Evolutionary conservation across 495 filamentous ascomycete species (phyloP), one percentile per base, ranked within the genome.

Genomic region (Collariella sp.): DNA sequence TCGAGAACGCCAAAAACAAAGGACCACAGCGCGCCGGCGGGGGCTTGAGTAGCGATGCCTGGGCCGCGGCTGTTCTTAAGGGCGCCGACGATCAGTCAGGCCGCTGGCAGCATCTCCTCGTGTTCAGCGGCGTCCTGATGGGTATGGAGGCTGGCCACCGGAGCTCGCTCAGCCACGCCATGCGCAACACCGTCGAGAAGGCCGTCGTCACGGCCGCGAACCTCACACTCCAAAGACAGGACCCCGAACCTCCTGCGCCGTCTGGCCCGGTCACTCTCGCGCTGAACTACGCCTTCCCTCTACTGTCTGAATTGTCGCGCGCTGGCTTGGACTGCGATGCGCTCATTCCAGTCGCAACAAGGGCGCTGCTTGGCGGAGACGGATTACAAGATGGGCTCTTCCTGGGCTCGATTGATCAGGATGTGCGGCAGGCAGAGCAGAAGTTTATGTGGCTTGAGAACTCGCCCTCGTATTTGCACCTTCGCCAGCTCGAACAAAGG

Each of bases 381-480:
- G 90, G 93, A 2, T 81, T 96, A 23, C 81, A 91, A 52, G 81
- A 84, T 33, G 91, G 86, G 2, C 86, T 91, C 41, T 93, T 96
- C 55, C 70, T 98, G 16, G 82, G 79, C 3, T 76, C 81, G 0
- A 83, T 96, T 50, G 85, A 91, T 60, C 70, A 80, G 24, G 91
- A 95, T 66, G 74, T 95, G 47, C 73, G 79, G 24, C 76, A 85
- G 62, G 62, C 73, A 2, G 81, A 79, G 24, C 81, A 81, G 46
- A 81, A 81, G 56, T 85, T 96, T 58, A 74, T 79, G 36, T 96
- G 91, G 91, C 69, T 81, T 15, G 67, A 78, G 48, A 73, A 70
- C 13, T 84, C 85, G 7, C 59, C 72, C 0, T 86, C 83, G 0
- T 84, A 79, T 56, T 61, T 66, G 3, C 76, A 77, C 56, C 66